A percentile compares a stretch with the other conserved stretches of the same genome.
phyloP scores from a whole-genome alignment of 2,329 filamentous ascomycete species.

The Incumbomyces delicatus region DNA sequence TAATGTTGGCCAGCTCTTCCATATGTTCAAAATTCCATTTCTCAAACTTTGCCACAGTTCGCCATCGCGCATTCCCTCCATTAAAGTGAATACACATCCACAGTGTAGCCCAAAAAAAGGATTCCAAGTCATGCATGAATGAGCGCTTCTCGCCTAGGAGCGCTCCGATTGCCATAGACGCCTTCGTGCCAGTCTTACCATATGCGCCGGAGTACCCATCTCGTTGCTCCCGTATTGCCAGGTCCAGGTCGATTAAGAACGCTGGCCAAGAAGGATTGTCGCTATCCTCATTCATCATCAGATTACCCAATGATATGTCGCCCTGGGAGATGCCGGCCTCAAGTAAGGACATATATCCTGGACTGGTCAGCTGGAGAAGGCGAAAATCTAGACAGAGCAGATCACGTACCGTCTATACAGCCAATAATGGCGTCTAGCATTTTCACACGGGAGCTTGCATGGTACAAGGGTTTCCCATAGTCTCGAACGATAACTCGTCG shows the following conservation, averaged over 20 bases:
- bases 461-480: conserved; percentile 35
- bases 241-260: conserved; percentile 34
- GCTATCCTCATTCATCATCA: conserved; percentile 39
- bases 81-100: too few relatives aligned
- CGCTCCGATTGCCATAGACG: conserved; percentile 36
- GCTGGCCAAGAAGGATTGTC: conserved; percentile 29
- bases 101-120: conserved; percentile 41
- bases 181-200: conserved; percentile 35
- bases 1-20: too few relatives aligned
- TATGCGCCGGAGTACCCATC: conserved; percentile 29
- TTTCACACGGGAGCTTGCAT: conserved; percentile 29
- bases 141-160: conserved; percentile 35
- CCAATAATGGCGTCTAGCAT: neutral
- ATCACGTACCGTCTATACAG: too few relatives aligned
- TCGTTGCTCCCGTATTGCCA: conserved; percentile 28
- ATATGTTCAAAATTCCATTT: too few relatives aligned
- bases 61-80: too few relatives aligned
- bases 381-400: too few relatives aligned
- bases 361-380: too few relatives aligned
- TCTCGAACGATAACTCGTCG: conserved; percentile 33
- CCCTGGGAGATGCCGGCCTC: conserved; percentile 31
- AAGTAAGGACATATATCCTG: too few relatives aligned
- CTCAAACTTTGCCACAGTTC: too few relatives aligned
- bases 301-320: conserved; percentile 38
- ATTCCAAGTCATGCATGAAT: conserved; percentile 42